Conservation (phyloP, 2,329 filamentous ascomycete species). For the Xylaria digitata region DNA sequence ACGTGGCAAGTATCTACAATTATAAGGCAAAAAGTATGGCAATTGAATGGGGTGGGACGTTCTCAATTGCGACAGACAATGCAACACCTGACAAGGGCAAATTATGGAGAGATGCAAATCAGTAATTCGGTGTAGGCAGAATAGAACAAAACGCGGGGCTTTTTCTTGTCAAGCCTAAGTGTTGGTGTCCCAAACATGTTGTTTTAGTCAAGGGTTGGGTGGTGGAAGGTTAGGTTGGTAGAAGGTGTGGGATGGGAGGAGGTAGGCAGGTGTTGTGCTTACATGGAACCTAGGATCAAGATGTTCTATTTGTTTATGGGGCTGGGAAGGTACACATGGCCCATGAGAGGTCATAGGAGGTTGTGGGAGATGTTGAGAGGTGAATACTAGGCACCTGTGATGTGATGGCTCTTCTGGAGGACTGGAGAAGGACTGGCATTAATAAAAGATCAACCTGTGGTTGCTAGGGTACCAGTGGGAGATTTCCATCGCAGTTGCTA, state of each 20-base stretch:
- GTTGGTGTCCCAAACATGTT: conserved; percentile 21
- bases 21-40: conserved; percentile 23
- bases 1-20: conserved; percentile 17
- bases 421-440: neutral
- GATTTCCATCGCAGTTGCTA: conserved; percentile 39
- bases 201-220: conserved; percentile 1
- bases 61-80: neutral
- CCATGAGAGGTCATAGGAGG: conserved; percentile 6
- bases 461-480: conserved; percentile 29
- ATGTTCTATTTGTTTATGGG: conserved; percentile 13
- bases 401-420: neutral
- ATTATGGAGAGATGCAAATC: conserved; percentile 16
- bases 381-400: conserved; percentile 6
- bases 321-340: conserved; percentile 28
- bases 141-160: conserved; percentile 20
- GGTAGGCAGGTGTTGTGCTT: conserved; percentile 17
- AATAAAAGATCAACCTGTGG: conserved; percentile 33
- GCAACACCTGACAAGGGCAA: conserved; percentile 7
- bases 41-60: conserved; percentile 8
- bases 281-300: conserved; percentile 22
- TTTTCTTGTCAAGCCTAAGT: conserved; percentile 1
- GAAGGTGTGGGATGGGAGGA: conserved; percentile 10
- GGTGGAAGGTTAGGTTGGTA: conserved; percentile 10
- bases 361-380: neutral
- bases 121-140: conserved; percentile 16